phyloP scores from a whole-genome alignment of 768 basidiomycete genomes.

The Sarcodon sp. region DNA sequence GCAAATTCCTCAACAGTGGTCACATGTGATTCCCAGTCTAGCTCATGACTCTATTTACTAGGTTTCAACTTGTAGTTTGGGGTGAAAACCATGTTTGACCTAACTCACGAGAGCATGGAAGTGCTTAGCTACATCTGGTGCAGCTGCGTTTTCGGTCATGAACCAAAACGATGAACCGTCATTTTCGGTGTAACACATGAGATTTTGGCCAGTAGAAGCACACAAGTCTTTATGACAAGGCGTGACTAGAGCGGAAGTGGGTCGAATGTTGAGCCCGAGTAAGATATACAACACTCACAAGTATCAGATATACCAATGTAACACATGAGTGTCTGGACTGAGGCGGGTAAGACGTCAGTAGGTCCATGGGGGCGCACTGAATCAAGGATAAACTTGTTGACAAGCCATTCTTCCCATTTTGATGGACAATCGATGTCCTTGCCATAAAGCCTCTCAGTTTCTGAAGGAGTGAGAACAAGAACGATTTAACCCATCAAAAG shows the following conservation, averaged over 20 bases:
- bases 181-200: conserved; percentile 74
- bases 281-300: conserved; percentile 11
- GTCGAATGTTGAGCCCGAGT: neutral
- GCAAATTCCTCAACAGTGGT: conserved; percentile 50
- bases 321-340: conserved; percentile 74
- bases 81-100: too few species aligned
- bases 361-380: conserved; percentile 36
- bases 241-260: conserved; percentile 24
- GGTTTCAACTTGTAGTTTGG: too few species aligned
- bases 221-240: conserved; percentile 81
- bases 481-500: neutral
- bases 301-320: conserved; percentile 77
- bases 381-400: conserved; percentile 25
- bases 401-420: conserved; percentile 54
- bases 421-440: conserved; percentile 66
- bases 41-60: conserved; percentile 22
- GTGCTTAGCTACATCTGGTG: conserved; percentile 40
- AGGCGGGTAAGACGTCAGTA: conserved; percentile 49
- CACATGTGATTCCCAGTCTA: conserved; percentile 66
- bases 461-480: conserved; percentile 18
- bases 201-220: conserved; percentile 73
- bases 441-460: conserved; percentile 54
- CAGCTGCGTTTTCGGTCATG: conserved; percentile 57
- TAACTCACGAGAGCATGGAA: conserved; percentile 33
- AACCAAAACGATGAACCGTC: conserved; percentile 76